Evolutionary conservation across 805 yeast genomes (phyloP).

Genomic region (Hanseniaspora osmophila): DNA sequence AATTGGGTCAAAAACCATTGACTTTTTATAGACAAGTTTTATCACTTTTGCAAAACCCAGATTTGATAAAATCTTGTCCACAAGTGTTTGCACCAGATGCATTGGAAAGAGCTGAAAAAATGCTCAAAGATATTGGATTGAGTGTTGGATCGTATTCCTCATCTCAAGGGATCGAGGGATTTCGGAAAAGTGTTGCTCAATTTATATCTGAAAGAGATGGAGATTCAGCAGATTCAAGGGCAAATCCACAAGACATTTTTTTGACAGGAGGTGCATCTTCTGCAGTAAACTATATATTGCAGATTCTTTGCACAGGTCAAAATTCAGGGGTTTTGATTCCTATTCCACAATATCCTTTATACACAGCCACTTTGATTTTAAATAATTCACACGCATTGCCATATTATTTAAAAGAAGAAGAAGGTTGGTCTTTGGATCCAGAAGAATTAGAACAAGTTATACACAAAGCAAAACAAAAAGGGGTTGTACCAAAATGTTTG

Average conservation of each 20-base stretch:
- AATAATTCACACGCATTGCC: slow-evolving; percentile 75
- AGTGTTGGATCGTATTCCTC: slow-evolving; percentile 92
- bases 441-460: slow-evolving; percentile 44
- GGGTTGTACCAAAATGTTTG: slow-evolving; percentile 56
- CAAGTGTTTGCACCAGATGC: slow-evolving; percentile 50
- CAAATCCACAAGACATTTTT: slow-evolving; percentile 50
- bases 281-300: slow-evolving; percentile 71
- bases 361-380: slow-evolving; percentile 86
- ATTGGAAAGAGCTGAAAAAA: slow-evolving; percentile 46
- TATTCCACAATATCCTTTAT: slow-evolving; percentile 94
- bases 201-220: slow-evolving; percentile 74
- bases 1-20: slow-evolving; percentile 82
- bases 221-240: slow-evolving; percentile 39
- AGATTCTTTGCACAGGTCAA: slow-evolving; percentile 52
- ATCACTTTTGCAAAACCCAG: slow-evolving; percentile 76
- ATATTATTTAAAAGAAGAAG: slow-evolving; percentile 68
- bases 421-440: slow-evolving; percentile 76
- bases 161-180: slow-evolving; percentile 70
- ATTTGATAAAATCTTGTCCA: slow-evolving; percentile 30
- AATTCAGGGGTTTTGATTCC: slow-evolving; percentile 79
- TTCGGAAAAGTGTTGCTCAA: slow-evolving; percentile 67
- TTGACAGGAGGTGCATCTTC: slow-evolving; percentile 91
- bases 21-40: slow-evolving; percentile 91
- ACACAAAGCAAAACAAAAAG: slow-evolving; percentile 32
- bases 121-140: slow-evolving; percentile 48